A percentile compares a stretch with the other conserved stretches of the same genome.
phyloP scores from a whole-genome alignment of 805 yeast genomes.

The Lipomyces orientalis region DNA sequence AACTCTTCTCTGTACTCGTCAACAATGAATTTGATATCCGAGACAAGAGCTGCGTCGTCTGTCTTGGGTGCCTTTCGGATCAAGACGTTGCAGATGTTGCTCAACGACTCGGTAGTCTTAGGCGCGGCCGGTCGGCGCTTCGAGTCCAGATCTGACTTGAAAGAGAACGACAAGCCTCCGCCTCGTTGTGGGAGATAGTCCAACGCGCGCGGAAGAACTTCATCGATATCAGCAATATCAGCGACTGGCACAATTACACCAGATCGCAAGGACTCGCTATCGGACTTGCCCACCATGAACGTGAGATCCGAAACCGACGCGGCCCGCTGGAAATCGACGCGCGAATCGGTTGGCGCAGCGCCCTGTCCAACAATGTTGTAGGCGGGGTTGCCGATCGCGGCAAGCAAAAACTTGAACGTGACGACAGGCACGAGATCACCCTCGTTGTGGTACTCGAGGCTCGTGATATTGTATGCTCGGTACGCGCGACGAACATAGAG shows the following conservation, averaged over 20 bases:
- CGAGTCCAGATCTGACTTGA: conserved; percentile 50
- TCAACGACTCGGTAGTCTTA: conserved; percentile 48
- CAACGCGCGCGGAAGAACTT: conserved; percentile 74
- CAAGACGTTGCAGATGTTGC: conserved; percentile 83
- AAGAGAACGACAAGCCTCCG: conserved; percentile 51
- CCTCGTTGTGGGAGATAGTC: conserved; percentile 62
- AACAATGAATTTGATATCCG: conserved; percentile 66
- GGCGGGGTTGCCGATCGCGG: conserved; percentile 71
- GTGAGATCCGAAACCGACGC: conserved; percentile 92
- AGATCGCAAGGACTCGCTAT: conserved; percentile 71
- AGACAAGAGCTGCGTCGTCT: conserved; percentile 70
- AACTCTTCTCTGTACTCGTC: conserved; percentile 74
- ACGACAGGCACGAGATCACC: conserved; percentile 64
- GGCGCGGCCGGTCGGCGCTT: conserved; percentile 29
- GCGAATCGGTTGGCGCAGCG: conserved; percentile 23
- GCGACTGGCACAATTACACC: conserved; percentile 83
- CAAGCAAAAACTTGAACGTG: conserved; percentile 88
- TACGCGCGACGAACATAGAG: conserved; percentile 96
- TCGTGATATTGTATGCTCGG: conserved; percentile 90
- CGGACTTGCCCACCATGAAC: conserved; percentile 72
- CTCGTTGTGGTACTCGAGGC: conserved; percentile 64
- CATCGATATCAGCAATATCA: conserved; percentile 90
- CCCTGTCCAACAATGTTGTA: conserved; percentile 59
- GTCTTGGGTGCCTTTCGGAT: conserved; percentile 71
- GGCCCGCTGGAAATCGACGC: conserved; percentile 64